These are phyloP conservation scores for Cyberlindnera meyerae DNA, from an alignment of 805 yeast genomes.

Conservation along the genomic window DNA sequence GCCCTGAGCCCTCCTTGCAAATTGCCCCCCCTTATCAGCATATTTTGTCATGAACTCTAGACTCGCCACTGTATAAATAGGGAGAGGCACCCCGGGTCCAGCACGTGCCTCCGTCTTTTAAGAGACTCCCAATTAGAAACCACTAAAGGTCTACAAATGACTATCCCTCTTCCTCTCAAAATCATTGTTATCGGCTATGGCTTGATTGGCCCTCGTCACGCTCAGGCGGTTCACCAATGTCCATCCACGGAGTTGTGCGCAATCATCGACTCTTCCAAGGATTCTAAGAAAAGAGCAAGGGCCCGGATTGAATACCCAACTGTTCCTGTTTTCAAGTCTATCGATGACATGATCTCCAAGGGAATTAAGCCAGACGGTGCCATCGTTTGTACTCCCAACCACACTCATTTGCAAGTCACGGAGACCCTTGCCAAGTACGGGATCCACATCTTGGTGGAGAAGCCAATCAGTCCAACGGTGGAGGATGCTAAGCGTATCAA, in stretches of 20 bases:
- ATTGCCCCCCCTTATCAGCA: too few relatives aligned
- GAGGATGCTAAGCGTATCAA: conserved; percentile 15
- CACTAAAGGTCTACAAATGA: conserved; percentile 5
- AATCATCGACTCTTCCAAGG: conserved; percentile 16
- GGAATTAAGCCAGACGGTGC: conserved; percentile 16
- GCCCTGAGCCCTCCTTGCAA: too few relatives aligned
- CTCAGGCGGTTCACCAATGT: conserved; percentile 14
- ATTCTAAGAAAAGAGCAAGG: conserved; percentile 6
- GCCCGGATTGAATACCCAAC: conserved; percentile 5
- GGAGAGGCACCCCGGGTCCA: too few relatives aligned
- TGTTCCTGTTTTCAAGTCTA: conserved; percentile 8
- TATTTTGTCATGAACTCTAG: too few relatives aligned
- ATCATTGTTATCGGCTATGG: conserved; percentile 19
- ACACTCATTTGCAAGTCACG: conserved; percentile 13
- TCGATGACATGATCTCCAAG: conserved; percentile 7
- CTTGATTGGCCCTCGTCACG: conserved; percentile 22
- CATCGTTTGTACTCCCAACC: conserved; percentile 20
- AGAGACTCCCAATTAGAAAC: too few relatives aligned
- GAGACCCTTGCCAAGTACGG: conserved; percentile 7
- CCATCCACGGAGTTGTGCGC: conserved; percentile 14
- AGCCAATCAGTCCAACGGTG: conserved; percentile 17
- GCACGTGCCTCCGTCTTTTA: too few relatives aligned
- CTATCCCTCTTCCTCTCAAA: conserved; percentile 9
- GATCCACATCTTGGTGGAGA: conserved; percentile 17
- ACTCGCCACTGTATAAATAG: too few relatives aligned